phyloP scores from a whole-genome alignment of 2,329 filamentous ascomycete genomes.

The Nigrograna mackinnonii region DNA sequence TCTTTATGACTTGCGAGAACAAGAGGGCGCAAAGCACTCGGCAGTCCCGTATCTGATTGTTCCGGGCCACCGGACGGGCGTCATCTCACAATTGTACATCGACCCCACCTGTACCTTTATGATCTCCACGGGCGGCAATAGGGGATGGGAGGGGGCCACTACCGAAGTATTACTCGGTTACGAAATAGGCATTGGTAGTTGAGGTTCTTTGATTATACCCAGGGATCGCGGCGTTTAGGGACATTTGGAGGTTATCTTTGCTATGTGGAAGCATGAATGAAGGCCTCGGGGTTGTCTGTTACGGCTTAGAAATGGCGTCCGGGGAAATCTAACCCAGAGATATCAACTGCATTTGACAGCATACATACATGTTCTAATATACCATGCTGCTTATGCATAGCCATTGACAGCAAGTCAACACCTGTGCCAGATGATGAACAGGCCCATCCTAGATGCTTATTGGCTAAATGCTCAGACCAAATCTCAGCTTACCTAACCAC shows the following conservation, averaged over 20 bases:
- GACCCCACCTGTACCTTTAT: conserved; percentile 89
- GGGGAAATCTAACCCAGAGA: no score
- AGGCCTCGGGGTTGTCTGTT: no score
- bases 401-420: no score
- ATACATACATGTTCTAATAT: no score
- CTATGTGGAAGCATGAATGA: no score
- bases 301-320: no score
- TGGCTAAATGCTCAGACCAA: no score
- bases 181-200: conserved; percentile 68
- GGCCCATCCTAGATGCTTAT: no score
- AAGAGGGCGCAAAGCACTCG: conserved; percentile 66
- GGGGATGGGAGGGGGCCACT: conserved; percentile 89
- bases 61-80: conserved; percentile 84
- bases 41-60: conserved; percentile 95
- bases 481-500: no score
- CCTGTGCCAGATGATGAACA: no score
- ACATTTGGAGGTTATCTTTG: background rate
- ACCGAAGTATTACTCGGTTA: conserved; percentile 95
- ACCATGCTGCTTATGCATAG: no score
- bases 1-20: conserved; percentile 82
- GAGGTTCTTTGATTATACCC: conserved; percentile 30
- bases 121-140: conserved; percentile 86
- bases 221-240: conserved; percentile 5
- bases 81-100: conserved; percentile 83
- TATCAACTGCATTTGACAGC: no score